Evolutionary conservation across 2,329 filamentous ascomycete genomes (phyloP).

Genomic region (Magnaporthiopsis incrustans): DNA sequence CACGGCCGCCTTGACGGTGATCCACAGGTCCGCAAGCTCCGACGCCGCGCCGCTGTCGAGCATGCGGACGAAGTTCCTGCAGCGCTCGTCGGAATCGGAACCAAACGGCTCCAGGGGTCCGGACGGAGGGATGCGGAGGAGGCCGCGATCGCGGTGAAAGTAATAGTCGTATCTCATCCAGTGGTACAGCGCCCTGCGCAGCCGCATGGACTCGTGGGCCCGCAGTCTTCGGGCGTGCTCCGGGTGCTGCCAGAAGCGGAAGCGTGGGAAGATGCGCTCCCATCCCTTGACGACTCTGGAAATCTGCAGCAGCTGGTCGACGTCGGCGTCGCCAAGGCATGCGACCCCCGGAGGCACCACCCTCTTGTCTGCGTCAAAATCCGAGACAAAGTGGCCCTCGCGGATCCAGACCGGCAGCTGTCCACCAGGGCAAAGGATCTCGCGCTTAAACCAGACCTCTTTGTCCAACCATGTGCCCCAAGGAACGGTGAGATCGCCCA

Average conservation of each 20-base stretch:
- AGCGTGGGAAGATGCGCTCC: slow-evolving; percentile 28
- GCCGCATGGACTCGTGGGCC: slow-evolving; percentile 33
- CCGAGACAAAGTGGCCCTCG: too few relatives aligned
- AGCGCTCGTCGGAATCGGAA: slow-evolving; percentile 28
- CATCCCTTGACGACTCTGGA: slow-evolving; percentile 28
- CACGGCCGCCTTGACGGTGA: slow-evolving; percentile 36
- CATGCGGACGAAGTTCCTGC: slow-evolving; percentile 31
- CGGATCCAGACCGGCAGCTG: slow-evolving; percentile 1
- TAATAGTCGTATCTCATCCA: slow-evolving; percentile 49
- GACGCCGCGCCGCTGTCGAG: slow-evolving; percentile 35
- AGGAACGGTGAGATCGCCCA: slow-evolving; percentile 24
- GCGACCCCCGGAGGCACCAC: slow-evolving; percentile 6
- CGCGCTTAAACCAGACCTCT: slow-evolving; percentile 27
- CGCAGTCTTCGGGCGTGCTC: slow-evolving; percentile 34
- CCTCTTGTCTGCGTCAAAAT: slow-evolving; percentile 5
- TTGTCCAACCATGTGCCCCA: slow-evolving; percentile 30
- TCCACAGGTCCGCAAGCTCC: slow-evolving; percentile 37
- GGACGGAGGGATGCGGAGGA: slow-evolving; percentile 16
- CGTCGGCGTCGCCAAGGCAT: slow-evolving; percentile 17
- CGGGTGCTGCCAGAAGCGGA: slow-evolving; percentile 32
- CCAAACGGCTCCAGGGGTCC: slow-evolving; percentile 13
- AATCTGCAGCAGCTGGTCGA: slow-evolving; percentile 22
- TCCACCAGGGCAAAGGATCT: slow-evolving; percentile 13
- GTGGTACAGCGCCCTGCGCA: slow-evolving; percentile 41
- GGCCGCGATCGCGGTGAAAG: slow-evolving; percentile 34